Evolutionary conservation across 768 basidiomycete genomes (phyloP).

Genomic region (Mycena galericulata): DNA sequence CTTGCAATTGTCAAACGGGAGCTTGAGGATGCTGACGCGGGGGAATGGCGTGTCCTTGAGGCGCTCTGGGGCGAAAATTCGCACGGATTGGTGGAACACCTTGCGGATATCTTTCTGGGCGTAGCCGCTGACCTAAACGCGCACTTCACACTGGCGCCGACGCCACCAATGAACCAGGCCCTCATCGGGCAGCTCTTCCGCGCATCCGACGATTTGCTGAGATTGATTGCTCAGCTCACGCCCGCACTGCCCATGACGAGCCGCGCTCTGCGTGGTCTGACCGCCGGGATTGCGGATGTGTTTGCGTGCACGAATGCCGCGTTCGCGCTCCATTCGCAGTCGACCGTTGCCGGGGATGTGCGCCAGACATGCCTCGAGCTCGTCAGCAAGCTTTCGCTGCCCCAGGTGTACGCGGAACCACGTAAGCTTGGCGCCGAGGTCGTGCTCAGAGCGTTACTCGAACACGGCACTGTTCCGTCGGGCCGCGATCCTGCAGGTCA

Average conservation of each 20-base stretch:
- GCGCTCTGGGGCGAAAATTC: slow-evolving; percentile 70
- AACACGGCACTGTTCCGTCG: slow-evolving; percentile 52
- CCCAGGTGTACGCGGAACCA: slow-evolving; percentile 46
- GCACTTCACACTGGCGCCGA: slow-evolving; percentile 60
- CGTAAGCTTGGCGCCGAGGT: slow-evolving; percentile 59
- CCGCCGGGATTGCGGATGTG: slow-evolving; percentile 61
- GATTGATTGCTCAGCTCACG: slow-evolving; percentile 61
- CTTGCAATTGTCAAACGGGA: slow-evolving; percentile 67
- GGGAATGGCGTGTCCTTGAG: slow-evolving; percentile 67
- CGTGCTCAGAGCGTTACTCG: slow-evolving; percentile 69
- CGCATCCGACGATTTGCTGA: slow-evolving; percentile 64
- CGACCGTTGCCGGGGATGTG: slow-evolving; percentile 55
- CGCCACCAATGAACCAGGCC: slow-evolving; percentile 52
- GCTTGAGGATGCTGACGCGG: slow-evolving; percentile 60
- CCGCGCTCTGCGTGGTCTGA: slow-evolving; percentile 60
- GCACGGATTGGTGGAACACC: slow-evolving; percentile 67
- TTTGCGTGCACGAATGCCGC: slow-evolving; percentile 67
- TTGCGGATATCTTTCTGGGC: slow-evolving; percentile 63
- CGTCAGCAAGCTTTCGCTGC: slow-evolving; percentile 55
- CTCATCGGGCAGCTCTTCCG: slow-evolving; percentile 67
- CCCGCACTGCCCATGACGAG: slow-evolving; percentile 62
- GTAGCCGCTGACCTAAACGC: slow-evolving; percentile 65
- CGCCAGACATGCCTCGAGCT: slow-evolving; percentile 65
- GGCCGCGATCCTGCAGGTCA: slow-evolving; percentile 69
- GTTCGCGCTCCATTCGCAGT: slow-evolving; percentile 53